Base-by-base conservation (phyloP, 805 yeast species). In the Babjeviella inositovora region DNA sequence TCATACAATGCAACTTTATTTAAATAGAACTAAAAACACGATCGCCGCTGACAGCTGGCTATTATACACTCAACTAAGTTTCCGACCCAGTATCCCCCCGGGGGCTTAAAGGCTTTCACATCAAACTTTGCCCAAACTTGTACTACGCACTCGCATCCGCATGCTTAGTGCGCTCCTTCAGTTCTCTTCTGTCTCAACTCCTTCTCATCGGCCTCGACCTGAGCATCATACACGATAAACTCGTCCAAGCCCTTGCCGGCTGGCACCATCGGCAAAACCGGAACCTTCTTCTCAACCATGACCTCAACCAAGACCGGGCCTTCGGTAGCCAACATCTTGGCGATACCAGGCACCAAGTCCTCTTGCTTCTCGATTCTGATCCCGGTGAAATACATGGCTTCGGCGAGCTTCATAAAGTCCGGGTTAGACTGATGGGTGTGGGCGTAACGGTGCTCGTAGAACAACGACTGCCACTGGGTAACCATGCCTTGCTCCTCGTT, bases 401-500 rank as follows among this genome's bases (percentile, higher is more conserved):
- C 95, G 11, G 94, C 93, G 27, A 90, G 61, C 51, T 79, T 80
- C 62, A 81, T 69, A 47, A 85, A 90, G 53, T 90, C 76, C 27
- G 98, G 98, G 52, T 90, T 90, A 28, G 65, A 46, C 58, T 90
- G 98, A 56, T 90, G 97, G 13, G 98, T 87, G 54, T 90, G 97
- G n/a, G 96, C 66, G 51, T 81, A 90, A 55, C 98, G 72, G 54
- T 87, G 87, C 50, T 87, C 93, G 55, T 90, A 90, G 62, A 90
- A 90, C 31, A 90, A 59, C 8, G 95, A 77, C 60, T 90, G 98
- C 98, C 98, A 90, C 53, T 90, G 98, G 8, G 97, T 87, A 27
- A 90, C 98, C 98, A 90, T 90, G 46, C 98, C 98, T 60, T 90
- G 98, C 59, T 90, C 98, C 58, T 87, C 97, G 51, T 90, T 90